Conservation (phyloP, 2,329 filamentous ascomycete genomes). For the Cladosporium halotolerans region DNA sequence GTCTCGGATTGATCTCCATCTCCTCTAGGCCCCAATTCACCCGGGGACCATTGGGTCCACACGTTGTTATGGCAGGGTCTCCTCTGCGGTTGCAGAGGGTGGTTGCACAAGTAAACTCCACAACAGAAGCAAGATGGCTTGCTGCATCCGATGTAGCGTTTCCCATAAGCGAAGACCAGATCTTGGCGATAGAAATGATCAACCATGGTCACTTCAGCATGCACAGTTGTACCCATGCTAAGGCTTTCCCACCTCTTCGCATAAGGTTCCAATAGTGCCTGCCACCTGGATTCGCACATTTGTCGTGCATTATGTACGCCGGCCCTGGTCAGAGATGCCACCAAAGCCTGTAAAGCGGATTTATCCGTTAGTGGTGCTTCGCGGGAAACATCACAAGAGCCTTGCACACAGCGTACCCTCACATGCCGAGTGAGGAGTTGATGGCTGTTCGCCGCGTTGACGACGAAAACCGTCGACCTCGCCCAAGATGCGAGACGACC, state of each 20-base stretch:
- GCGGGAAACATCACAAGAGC: neutral
- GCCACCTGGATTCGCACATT: neutral
- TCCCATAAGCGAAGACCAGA: neutral
- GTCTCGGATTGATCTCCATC: neutral
- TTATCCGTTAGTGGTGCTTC: neutral
- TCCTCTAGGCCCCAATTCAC: neutral
- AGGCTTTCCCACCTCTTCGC: neutral
- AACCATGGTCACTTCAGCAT: conserved; percentile 3
- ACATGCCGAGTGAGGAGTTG: neutral
- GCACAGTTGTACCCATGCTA: neutral
- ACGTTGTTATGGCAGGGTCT: neutral
- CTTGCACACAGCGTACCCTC: neutral
- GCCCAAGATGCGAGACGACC: neutral
- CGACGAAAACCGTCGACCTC: neutral
- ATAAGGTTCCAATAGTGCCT: neutral
- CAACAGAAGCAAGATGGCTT: conserved; percentile 3
- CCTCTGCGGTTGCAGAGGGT: neutral
- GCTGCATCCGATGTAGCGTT: conserved; percentile 3
- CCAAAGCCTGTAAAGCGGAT: neutral
- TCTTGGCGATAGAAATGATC: conserved; percentile 1
- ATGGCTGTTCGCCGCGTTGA: neutral
- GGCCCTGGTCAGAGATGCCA: neutral
- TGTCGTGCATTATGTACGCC: neutral
- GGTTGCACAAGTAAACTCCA: neutral
- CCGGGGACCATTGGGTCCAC: neutral